These are phyloP conservation scores for Coccomyxa subellipsoidea DNA, from an alignment of 163 green algal genomes.

Conservation along the genomic window DNA sequence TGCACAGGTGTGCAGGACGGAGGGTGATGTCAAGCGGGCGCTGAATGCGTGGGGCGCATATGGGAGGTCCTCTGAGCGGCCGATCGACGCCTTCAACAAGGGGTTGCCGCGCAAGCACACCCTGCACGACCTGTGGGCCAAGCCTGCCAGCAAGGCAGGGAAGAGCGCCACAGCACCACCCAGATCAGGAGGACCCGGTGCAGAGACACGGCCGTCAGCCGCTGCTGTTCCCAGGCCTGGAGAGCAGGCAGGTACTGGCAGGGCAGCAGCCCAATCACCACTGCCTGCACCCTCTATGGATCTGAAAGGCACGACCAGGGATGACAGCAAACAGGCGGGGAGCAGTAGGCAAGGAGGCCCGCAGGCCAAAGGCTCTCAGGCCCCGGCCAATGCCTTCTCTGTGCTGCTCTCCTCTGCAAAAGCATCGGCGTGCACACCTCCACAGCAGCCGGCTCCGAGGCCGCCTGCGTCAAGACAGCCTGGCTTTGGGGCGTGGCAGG, in stretches of 20 bases:
- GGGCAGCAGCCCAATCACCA: neutral
- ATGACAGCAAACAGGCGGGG: neutral
- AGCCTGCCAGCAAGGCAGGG: slow-evolving; percentile 24
- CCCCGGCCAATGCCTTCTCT: slow-evolving; percentile 28
- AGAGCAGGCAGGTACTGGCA: neutral
- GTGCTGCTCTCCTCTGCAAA: slow-evolving; percentile 10
- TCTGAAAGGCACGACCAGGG: neutral
- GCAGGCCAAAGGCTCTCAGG: slow-evolving; percentile 21
- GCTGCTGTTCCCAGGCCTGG: too few species aligned
- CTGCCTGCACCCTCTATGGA: neutral
- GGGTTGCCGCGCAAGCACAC: neutral
- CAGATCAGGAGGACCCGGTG: neutral
- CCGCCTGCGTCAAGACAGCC: neutral
- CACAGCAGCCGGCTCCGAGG: neutral
- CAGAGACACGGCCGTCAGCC: neutral
- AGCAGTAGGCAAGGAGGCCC: neutral
- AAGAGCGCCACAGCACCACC: neutral
- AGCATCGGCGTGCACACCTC: slow-evolving; percentile 5
- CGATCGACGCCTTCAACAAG: slow-evolving; percentile 1
- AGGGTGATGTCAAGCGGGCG: neutral
- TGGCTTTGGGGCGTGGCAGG: slow-evolving; percentile 25
- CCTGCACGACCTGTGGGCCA: neutral
- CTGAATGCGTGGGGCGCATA: neutral
- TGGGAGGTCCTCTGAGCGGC: neutral
- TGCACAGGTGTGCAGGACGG: neutral